Base-by-base conservation (phyloP, 768 basidiomycete genomes). In the Sarcodon aspratus region DNA sequence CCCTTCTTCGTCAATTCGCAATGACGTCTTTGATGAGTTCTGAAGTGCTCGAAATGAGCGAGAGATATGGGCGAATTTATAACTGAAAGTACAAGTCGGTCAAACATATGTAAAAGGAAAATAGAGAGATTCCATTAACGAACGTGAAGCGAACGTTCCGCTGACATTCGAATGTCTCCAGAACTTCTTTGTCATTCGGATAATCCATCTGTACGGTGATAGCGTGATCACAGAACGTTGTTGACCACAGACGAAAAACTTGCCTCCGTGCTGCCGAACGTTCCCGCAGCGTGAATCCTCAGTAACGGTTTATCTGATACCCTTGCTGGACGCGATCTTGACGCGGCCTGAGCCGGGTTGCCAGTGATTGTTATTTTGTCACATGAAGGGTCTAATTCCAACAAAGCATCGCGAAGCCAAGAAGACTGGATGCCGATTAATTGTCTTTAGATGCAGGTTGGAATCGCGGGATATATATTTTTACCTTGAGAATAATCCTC, bases 341-440 rank as follows among this genome's bases (percentile, higher is more conserved):
- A 27, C 21, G 21, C 21, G 21, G 21, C 21, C 49, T 63, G 59
- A 0, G 76, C 72, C 1, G 90, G 87, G 47, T 82, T 82, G 40
- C 85, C 80, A 21, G 87, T 78, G 62, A 98, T 80, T 0, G 85
- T 88, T 15, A 98, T 72, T 51, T 81, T 86, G 38, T 89, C 82
- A 60, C 84, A 90, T 0, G 90, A 86, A 13, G 90, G 78, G 55
- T 97, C 93, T 11, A 99, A 72, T 59, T 97, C 95, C 9, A 83
- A 81, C 11, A 97, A 75, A 0, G 94, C 92, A 51, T 96, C 92
- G 38, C 88, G 81, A 33, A 98, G 82, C 89, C 92, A 94, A 6
- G 86, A 93, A 3, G 94, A 95, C 78, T 75, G 55, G 9, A 13
- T 27, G 27, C 18, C 0, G 18, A 27, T 10, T 9, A 17, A 15